Percentiles rank a stretch among this genome's conserved stretches.
phyloP scores from a whole-genome alignment of 2,329 filamentous ascomycete species.

The Hypoxylon sp. region DNA sequence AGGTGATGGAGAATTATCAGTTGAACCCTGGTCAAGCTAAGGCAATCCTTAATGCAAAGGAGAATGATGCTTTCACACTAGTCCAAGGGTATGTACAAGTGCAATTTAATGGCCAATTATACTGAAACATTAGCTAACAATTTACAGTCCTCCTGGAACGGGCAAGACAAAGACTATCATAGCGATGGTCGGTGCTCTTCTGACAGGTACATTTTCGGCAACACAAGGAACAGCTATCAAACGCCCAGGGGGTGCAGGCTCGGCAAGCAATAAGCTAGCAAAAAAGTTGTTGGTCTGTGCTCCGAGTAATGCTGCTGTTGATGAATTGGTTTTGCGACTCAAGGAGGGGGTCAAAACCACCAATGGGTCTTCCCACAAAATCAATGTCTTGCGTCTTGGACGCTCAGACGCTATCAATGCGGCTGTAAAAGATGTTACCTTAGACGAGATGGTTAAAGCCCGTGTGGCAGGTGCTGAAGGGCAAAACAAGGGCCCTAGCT shows the following conservation, averaged over 20 bases:
- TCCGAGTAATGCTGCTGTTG: slow-evolving; percentile 97
- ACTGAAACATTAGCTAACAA: slow-evolving; percentile 43
- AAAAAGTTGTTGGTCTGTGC: slow-evolving; percentile 97
- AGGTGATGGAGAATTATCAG: slow-evolving; percentile 77
- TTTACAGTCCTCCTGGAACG: slow-evolving; percentile 81
- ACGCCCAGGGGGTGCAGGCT: slow-evolving; percentile 49
- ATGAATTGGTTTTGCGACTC: slow-evolving; percentile 92
- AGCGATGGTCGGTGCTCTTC: slow-evolving; percentile 89
- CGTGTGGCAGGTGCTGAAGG: slow-evolving; percentile 70
- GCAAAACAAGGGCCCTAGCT: slow-evolving; percentile 63
- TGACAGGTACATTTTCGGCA: slow-evolving; percentile 65
- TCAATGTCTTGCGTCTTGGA: slow-evolving; percentile 90
- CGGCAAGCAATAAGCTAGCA: slow-evolving; percentile 49
- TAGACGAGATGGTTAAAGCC: slow-evolving; percentile 88
- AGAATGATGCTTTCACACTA: slow-evolving; percentile 96
- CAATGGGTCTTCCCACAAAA: slow-evolving; percentile 74
- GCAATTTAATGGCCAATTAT: background rate
- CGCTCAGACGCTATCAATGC: slow-evolving; percentile 91
- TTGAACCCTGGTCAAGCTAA: slow-evolving; percentile 90
- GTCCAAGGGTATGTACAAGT: slow-evolving; percentile 76
- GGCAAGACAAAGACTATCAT: slow-evolving; percentile 99
- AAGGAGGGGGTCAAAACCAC: slow-evolving; percentile 85
- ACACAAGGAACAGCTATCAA: slow-evolving; percentile 55
- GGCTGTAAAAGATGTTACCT: slow-evolving; percentile 86
- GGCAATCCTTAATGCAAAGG: slow-evolving; percentile 88